Evolutionary conservation across 2,329 filamentous ascomycete genomes (phyloP).

Genomic region (Aspergillus sergii): DNA sequence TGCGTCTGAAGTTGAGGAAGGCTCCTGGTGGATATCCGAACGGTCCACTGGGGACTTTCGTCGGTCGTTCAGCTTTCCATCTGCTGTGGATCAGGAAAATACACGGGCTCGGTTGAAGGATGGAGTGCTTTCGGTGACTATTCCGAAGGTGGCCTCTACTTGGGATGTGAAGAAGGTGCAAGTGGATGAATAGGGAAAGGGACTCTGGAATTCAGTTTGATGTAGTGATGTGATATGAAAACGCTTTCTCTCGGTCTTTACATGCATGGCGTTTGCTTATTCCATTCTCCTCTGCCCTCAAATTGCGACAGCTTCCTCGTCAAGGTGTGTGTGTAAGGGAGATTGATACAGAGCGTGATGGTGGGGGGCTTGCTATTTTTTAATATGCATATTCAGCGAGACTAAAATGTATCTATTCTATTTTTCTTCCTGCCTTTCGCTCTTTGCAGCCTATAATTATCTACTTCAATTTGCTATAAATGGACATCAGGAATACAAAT

Average conservation of each 20-base stretch:
- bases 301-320: background rate
- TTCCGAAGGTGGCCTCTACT: slow-evolving; percentile 54
- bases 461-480: background rate
- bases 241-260: background rate
- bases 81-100: slow-evolving; percentile 60
- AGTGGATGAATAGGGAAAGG: background rate
- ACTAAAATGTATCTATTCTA: background rate
- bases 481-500: background rate
- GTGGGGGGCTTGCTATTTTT: background rate
- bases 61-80: slow-evolving; percentile 61
- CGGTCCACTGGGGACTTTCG: slow-evolving; percentile 62
- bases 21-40: slow-evolving; percentile 63
- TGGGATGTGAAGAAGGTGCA: slow-evolving; percentile 54
- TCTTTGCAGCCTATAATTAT: background rate
- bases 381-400: background rate
- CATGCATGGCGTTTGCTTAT: background rate
- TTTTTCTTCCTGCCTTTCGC: background rate
- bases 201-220: background rate
- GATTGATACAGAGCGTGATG: background rate
- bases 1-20: slow-evolving; percentile 24
- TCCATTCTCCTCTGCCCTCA: background rate
- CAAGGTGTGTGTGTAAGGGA: background rate
- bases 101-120: slow-evolving; percentile 64
- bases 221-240: background rate
- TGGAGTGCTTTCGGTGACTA: slow-evolving; percentile 59